A percentile compares a stretch with the other conserved stretches of the same genome.
Conservation (phyloP, 176 grass and related monocot genomes). For the Microstegium vimineum region DNA sequence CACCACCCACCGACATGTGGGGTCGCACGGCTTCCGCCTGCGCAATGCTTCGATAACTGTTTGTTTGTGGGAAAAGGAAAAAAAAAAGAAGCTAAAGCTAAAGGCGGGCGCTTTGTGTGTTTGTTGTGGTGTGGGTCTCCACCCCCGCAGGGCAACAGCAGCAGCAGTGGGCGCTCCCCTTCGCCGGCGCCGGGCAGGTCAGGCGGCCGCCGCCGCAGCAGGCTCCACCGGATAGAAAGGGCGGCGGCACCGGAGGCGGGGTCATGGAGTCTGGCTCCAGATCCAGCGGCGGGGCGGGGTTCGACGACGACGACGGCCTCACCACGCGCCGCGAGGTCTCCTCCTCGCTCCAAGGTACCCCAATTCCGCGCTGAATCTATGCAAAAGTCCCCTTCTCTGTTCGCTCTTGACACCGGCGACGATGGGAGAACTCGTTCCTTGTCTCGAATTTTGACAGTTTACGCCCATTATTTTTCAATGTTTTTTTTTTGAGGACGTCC, state of each 20-base stretch:
- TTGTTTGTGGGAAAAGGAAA: neutral
- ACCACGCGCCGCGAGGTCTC: constrained; percentile 71
- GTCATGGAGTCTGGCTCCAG: constrained; percentile 79
- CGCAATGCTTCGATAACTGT: neutral
- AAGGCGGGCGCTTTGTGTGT: constrained; percentile 22
- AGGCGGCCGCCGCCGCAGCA: constrained; percentile 28
- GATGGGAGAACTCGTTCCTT: neutral
- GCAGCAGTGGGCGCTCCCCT: constrained; percentile 58
- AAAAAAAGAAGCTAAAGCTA: neutral
- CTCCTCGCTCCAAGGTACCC: constrained; percentile 76
- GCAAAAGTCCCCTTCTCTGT: neutral
- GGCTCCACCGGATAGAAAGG: constrained; percentile 37
- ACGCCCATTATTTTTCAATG: neutral
- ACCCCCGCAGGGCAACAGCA: constrained; percentile 39
- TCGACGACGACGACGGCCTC: constrained; percentile 79
- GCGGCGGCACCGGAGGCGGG: neutral
- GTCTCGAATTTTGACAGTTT: neutral
- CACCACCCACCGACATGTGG: neutral
- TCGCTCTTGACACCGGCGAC: too few species aligned
- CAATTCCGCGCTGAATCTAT: neutral
- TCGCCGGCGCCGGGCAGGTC: constrained; percentile 35
- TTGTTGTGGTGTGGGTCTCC: constrained; percentile 10
- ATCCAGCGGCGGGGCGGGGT: constrained; percentile 78
- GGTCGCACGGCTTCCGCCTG: neutral
- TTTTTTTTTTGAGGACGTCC: neutral